phyloP scores from a whole-genome alignment of 768 basidiomycete species.

The Lenzites betulinus region DNA sequence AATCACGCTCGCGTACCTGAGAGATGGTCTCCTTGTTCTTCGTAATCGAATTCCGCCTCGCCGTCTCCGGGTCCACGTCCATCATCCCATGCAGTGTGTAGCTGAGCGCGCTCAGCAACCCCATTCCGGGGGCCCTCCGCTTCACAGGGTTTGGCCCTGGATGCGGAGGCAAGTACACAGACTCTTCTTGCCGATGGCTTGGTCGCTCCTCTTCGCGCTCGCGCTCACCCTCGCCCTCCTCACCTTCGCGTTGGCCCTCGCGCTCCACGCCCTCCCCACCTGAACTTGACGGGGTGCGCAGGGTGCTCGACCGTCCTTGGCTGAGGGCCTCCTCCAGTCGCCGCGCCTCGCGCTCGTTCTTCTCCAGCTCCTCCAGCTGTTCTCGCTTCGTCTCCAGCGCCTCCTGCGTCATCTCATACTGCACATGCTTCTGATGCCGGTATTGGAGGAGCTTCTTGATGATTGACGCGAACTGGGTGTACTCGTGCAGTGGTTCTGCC shows the following conservation, averaged over 20 bases:
- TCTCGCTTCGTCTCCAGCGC: constrained; percentile 81
- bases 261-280: constrained; percentile 18
- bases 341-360: constrained; percentile 87
- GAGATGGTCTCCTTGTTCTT: constrained; percentile 94
- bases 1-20: constrained; percentile 56
- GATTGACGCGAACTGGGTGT: constrained; percentile 90
- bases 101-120: constrained; percentile 85
- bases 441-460: constrained; percentile 94
- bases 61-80: constrained; percentile 97
- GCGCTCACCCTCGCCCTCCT: constrained; percentile 26
- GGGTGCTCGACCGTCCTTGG: constrained; percentile 25
- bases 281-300: constrained; percentile 21
- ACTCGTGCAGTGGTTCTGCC: constrained; percentile 95
- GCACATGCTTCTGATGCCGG: constrained; percentile 97
- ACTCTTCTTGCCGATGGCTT: constrained; percentile 31
- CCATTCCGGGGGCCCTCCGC: constrained; percentile 74
- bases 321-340: constrained; percentile 84
- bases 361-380: constrained; percentile 86
- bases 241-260: constrained; percentile 28
- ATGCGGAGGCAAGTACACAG: constrained; percentile 69
- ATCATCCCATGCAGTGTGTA: constrained; percentile 98
- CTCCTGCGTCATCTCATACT: constrained; percentile 97
- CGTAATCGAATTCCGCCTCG: constrained; percentile 87
- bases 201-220: constrained; percentile 42
- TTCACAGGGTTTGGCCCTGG: constrained; percentile 74